Evolutionary conservation across 495 filamentous ascomycete species (phyloP).

Genomic region (Parachaetomium inaequale): DNA sequence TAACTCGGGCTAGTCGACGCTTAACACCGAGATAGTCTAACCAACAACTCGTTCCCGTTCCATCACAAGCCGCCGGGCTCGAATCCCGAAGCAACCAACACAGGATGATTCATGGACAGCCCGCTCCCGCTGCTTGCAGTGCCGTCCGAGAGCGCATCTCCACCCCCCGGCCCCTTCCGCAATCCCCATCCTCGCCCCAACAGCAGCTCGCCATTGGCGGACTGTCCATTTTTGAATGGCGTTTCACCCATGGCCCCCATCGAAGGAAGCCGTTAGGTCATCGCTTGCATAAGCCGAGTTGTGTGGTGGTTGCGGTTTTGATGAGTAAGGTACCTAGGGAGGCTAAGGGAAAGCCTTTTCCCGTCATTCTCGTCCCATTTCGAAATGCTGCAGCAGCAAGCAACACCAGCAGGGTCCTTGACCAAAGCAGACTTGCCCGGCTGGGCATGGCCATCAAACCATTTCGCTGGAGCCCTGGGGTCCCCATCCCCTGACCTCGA

Average conservation of each 20-base stretch:
- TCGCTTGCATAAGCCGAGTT: not conserved
- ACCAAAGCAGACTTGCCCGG: not conserved
- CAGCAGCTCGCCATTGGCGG: not conserved
- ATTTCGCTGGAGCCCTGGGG: not conserved
- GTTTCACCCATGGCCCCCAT: not conserved
- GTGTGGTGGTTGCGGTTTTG: not conserved
- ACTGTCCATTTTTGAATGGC: not conserved
- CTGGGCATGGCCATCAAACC: not conserved
- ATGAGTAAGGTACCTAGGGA: not conserved
- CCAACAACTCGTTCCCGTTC: not conserved
- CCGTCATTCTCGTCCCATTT: not conserved
- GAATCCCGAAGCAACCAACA: not conserved
- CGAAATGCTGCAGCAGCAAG: too few species aligned
- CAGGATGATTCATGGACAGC: not conserved
- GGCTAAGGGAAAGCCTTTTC: not conserved
- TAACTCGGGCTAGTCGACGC: not conserved
- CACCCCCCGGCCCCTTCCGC: not conserved
- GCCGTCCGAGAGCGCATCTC: slow-evolving; percentile 1
- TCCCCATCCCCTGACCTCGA: not conserved
- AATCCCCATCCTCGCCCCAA: not conserved
- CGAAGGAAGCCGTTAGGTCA: not conserved
- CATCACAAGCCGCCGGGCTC: not conserved
- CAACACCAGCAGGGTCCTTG: not conserved
- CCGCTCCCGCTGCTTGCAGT: not conserved
- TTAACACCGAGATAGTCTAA: slow-evolving; percentile 2